phyloP scores from a whole-genome alignment of 2,329 filamentous ascomycete species.

The Ceratocystis destructans region DNA sequence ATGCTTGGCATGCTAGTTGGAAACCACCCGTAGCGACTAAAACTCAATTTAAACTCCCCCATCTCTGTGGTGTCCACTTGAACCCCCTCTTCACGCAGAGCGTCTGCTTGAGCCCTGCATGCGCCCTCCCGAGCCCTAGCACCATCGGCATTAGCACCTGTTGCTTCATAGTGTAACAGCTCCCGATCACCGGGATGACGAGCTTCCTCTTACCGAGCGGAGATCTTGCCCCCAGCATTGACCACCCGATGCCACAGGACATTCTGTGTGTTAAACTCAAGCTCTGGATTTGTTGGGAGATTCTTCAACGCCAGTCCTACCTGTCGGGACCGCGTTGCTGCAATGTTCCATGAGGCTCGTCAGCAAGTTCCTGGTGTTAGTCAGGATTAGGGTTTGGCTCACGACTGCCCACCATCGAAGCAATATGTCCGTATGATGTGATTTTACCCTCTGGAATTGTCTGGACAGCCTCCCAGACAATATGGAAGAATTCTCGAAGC shows the following conservation, averaged over 20 bases:
- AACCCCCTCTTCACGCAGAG: conserved; percentile 39
- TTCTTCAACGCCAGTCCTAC: conserved; percentile 86
- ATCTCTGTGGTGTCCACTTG: conserved; percentile 35
- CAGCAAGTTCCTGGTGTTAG: not conserved
- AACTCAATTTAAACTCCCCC: conserved; percentile 40
- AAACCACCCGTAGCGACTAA: conserved; percentile 43
- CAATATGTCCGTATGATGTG: conserved; percentile 77
- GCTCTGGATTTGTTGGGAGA: conserved; percentile 43
- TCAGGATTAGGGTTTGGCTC: conserved; percentile 25
- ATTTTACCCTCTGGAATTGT: conserved; percentile 73
- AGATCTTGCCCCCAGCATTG: conserved; percentile 74
- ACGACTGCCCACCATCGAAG: conserved; percentile 59
- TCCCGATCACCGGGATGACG: not conserved
- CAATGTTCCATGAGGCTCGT: not conserved
- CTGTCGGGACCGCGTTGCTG: conserved; percentile 63
- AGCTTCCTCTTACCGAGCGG: conserved; percentile 49
- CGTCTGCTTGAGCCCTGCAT: conserved; percentile 37
- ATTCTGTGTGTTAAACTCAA: conserved; percentile 55
- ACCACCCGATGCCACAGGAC: conserved; percentile 95
- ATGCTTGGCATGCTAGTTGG: conserved; percentile 29
- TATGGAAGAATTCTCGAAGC: conserved; percentile 56
- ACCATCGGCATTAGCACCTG: not conserved
- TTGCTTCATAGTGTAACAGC: too few species aligned
- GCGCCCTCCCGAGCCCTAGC: conserved; percentile 37
- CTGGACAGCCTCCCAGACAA: conserved; percentile 73